Conservation (phyloP, 805 yeast genomes). For the Teunomyces cretensis region DNA sequence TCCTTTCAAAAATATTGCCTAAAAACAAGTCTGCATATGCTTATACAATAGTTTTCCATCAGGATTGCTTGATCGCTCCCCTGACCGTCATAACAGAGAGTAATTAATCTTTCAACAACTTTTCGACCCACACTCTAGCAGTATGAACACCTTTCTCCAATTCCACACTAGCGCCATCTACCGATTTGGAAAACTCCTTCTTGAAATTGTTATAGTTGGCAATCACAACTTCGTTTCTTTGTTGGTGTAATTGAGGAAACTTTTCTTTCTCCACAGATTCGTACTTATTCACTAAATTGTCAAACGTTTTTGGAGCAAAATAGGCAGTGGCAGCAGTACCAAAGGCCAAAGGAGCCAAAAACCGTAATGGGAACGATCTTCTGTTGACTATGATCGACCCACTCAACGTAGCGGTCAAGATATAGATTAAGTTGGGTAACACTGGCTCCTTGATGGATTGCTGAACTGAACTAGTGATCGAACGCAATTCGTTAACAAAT, state of each 20-base stretch:
- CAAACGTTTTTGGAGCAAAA: conserved; percentile 52
- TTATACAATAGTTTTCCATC: too few species aligned
- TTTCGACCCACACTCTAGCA: conserved; percentile 20
- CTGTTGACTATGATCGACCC: conserved; percentile 56
- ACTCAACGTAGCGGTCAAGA: conserved; percentile 53
- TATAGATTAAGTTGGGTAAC: conserved; percentile 54
- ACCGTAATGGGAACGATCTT: conserved; percentile 49
- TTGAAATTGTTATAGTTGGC: conserved; percentile 7
- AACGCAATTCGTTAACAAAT: conserved; percentile 40
- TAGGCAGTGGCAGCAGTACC: conserved; percentile 46
- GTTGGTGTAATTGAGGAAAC: conserved; percentile 31
- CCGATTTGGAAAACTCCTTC: conserved; percentile 8
- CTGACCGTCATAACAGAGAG: too few species aligned
- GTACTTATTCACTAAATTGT: conserved; percentile 17
- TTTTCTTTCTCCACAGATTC: conserved; percentile 25
- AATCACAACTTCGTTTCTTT: conserved; percentile 19
- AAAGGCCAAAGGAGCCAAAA: conserved; percentile 49
- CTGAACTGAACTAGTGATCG: conserved; percentile 28
- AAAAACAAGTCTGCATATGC: too few species aligned
- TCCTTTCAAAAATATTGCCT: too few species aligned
- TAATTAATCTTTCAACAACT: conserved; percentile 9
- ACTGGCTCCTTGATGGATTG: conserved; percentile 49
- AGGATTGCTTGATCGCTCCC: too few species aligned
- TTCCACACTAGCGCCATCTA: conserved; percentile 12
- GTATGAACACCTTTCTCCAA: conserved; percentile 25